Base-by-base conservation (phyloP, 23 red algal genomes). In the Chondrus crispus region DNA sequence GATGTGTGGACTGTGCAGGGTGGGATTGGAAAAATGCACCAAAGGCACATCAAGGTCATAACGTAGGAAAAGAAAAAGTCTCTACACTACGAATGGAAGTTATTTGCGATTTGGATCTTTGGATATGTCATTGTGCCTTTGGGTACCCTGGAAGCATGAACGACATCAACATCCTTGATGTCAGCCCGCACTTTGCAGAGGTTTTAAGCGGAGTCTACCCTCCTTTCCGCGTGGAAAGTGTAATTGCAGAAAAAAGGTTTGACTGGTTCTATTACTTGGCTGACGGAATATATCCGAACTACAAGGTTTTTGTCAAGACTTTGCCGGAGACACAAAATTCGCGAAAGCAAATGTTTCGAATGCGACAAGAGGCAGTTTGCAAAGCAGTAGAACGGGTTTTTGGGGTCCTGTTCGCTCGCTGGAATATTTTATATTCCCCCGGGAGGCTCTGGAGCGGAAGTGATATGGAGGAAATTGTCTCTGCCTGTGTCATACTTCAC, bases 401-500 rank as follows among this genome's bases (percentile, higher is more conserved):
- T 49, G 74, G 32, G 12, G 74, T 46, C 49, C 49, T 52, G 10
- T 80, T 80, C 74, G 49, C 14, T 18, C 12, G 44, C 12, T 80
- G 44, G 30, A 14, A 47, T 18, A 80, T 80, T 80, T 33, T 80
- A 22, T 46, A 13, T 32, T 13, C 14, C 11, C 74, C 74, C 14
- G 48, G 11, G 10, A 12, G 33, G 12, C 14, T 80, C 18, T 80
- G 74, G 74, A 19, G 20, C 30, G 19, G 14, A 13, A 30, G 30
- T 19, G 41, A 80, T 51, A 80, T 80, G 74, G 30, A 52, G 10
- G 32, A 52, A 18, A 80, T 80, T 18, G 32, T 52, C 14, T 32
- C 32, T 18, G 74, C 74, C 11, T 80, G 74, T 51, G 74, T 32
- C 19, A 80, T 80, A 14, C 33, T 80, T 18, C 74, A 80, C 74